Conservation (phyloP, 108 stramenopile species). For the Cyclostephanos invisitatus region DNA sequence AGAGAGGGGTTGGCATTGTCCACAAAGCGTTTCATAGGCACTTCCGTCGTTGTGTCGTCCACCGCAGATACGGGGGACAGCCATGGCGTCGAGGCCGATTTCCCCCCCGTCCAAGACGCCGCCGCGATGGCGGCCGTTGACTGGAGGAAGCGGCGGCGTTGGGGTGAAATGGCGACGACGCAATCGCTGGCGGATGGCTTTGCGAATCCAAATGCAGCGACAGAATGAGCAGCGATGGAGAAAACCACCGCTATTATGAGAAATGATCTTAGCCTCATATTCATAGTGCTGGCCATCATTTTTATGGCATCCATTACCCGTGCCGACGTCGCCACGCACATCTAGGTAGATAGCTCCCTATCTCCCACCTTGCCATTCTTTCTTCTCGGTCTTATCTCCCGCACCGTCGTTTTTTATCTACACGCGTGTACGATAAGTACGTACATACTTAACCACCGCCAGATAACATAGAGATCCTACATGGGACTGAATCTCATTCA, state of each 20-base stretch:
- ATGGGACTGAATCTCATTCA: too few species aligned
- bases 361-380: too few species aligned
- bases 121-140: conserved; percentile 28
- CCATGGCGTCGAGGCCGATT: conserved; percentile 6
- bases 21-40: conserved; percentile 70
- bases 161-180: conserved; percentile 6
- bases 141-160: conserved; percentile 39
- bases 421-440: too few species aligned
- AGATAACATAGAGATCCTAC: too few species aligned
- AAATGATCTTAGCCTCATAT: background rate
- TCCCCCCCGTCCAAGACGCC: conserved; percentile 9
- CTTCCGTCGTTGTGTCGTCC: conserved; percentile 34
- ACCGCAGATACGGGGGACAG: conserved; percentile 1
- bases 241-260: conserved; percentile 16
- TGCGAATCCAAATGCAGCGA: conserved; percentile 2
- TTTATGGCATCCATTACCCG: too few species aligned
- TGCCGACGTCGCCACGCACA: too few species aligned
- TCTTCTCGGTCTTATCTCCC: too few species aligned
- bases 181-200: background rate
- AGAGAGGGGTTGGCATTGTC: conserved; percentile 54
- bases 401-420: too few species aligned
- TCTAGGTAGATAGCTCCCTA: too few species aligned
- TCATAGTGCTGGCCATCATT: too few species aligned
- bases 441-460: too few species aligned
- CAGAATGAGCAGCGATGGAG: conserved; percentile 9